A percentile compares a stretch with the other conserved stretches of the same genome.
These are phyloP conservation scores for Magnolia kwangsiensis DNA, from an alignment of 164 flowering plant species.

Conservation along the genomic window DNA sequence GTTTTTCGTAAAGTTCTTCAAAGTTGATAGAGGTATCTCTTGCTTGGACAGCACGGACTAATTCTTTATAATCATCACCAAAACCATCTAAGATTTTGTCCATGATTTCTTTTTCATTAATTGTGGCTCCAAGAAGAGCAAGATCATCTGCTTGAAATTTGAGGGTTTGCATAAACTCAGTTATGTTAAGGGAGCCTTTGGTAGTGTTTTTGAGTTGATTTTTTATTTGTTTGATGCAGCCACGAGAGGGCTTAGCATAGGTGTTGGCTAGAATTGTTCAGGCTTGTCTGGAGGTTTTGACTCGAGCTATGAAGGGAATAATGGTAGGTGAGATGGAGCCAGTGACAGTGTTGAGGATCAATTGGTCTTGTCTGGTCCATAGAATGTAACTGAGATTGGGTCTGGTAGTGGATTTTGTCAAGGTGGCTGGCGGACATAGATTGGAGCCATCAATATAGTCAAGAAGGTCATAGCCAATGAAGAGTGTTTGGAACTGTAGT, in stretches of 20 bases:
- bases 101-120: slow-evolving; percentile 1
- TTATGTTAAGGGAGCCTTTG: slow-evolving; percentile 1
- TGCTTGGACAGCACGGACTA: background rate
- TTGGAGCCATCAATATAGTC: background rate
- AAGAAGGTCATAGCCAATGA: background rate
- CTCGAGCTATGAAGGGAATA: background rate
- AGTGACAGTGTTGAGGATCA: too few species aligned
- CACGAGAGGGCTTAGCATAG: slow-evolving; percentile 5
- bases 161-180: slow-evolving; percentile 4
- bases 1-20: slow-evolving; percentile 16
- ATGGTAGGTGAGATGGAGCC: too few species aligned
- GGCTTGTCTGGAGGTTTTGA: too few species aligned
- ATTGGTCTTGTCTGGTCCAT: background rate
- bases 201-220: slow-evolving; percentile 1
- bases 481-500: background rate
- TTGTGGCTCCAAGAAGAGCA: slow-evolving; percentile 4
- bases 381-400: background rate
- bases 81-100: background rate
- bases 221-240: slow-evolving; percentile 1
- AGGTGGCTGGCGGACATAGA: background rate
- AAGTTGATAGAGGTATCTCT: slow-evolving; percentile 12
- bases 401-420: background rate
- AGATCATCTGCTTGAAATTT: slow-evolving; percentile 3
- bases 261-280: too few species aligned
- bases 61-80: background rate